Evolutionary conservation across 2,329 filamentous ascomycete species (phyloP), one percentile per base, ranked within the genome.

Genomic region (Neoarthrinium moseri): DNA sequence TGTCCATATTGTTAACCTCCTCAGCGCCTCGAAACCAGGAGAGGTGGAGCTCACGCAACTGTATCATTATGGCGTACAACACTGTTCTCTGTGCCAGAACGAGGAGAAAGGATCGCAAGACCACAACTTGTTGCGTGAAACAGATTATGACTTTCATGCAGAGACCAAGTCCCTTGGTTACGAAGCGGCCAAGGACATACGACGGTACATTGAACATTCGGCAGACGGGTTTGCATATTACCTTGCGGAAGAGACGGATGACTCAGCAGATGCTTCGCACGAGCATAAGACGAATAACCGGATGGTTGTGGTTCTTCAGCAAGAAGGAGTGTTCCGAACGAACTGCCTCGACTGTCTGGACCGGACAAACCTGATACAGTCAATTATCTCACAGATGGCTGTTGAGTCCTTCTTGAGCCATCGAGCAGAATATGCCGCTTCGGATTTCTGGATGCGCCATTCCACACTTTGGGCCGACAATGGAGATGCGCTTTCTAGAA

Each of bases 331-430:
- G 5, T 97, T 97, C 65, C 81, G 92, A 51, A 96, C 91, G 4
- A 99, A 99, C 59, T 99, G 94, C 63, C 75, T 99, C 21, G 94
- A 99, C 65, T 99, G 94, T 63, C 73, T 99, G 34, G 94, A 99
- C 64, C 83, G 94, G 48, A 99, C 94, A 6, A 99, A 99, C 62
- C 74, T 97, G 22, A 90, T 99, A 22, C 94, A 99, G 68, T 95
- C 91, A 1, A 89, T 97, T 53, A 88, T 99, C 57, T 96, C 91
- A 47, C 87, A 91, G 58, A 91, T 96, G 87, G 90, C 91, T 0
- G 75, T 96, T 17, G 90, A 96, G 62, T 75, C 85, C 1, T 97
- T 97, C 57, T 71, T 99, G 4, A 69, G 71, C 12, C 90, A 95
- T 55, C 78, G 86, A 49, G 79, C 77, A 21, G 83, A 89, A 53